These are phyloP conservation scores for Euphrasia arctica DNA, from an alignment of 305 asterid species.

Conservation along the genomic window DNA sequence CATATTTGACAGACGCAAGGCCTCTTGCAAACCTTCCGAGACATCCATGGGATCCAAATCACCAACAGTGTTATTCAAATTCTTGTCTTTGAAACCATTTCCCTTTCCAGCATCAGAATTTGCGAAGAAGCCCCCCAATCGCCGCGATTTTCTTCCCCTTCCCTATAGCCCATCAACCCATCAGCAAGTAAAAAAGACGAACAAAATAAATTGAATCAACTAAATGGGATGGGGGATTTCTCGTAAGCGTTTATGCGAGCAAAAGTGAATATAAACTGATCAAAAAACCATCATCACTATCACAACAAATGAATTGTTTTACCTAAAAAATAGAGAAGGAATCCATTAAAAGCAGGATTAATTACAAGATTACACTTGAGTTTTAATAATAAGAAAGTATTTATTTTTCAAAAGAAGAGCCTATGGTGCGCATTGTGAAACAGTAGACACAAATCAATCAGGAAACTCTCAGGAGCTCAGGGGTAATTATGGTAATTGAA, in stretches of 20 bases:
- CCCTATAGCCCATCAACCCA: conserved; percentile 54
- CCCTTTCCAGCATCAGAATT: conserved; percentile 66
- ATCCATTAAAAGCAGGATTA: background rate
- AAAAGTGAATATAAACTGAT: background rate
- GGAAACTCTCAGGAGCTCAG: background rate
- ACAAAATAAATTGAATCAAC: background rate
- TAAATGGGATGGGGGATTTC: background rate
- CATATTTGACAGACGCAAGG: conserved; percentile 91
- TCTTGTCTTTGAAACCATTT: conserved; percentile 41
- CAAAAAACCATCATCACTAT: background rate
- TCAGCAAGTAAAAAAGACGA: conserved; percentile 15
- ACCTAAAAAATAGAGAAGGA: background rate
- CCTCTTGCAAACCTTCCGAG: conserved; percentile 98
- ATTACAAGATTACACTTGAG: background rate
- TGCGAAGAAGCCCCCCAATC: conserved; percentile 68
- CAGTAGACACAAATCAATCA: background rate
- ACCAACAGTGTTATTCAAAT: conserved; percentile 41
- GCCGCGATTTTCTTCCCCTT: conserved; percentile 54
- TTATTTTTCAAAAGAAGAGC: too few relatives aligned
- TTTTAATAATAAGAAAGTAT: background rate
- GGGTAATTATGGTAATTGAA: background rate
- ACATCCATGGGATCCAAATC: conserved; percentile 93
- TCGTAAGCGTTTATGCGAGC: background rate
- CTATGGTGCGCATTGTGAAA: too few relatives aligned
- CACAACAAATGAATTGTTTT: background rate